Evolutionary conservation across 148 eudicot genomes (phyloP).

Genomic region (Bassia scoparia): DNA sequence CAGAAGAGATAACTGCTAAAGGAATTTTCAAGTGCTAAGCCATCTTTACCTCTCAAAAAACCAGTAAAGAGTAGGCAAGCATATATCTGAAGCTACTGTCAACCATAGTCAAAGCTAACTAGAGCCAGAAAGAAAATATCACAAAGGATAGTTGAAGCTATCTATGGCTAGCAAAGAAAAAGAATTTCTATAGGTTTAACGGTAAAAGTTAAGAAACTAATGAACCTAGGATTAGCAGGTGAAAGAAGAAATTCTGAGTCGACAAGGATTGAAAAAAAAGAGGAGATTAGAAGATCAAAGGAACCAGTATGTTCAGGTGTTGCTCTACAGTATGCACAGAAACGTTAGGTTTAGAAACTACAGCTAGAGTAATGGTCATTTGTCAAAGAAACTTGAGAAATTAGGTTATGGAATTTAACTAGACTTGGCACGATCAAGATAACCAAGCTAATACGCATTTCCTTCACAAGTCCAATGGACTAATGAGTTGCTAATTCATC

Average conservation of each 20-base stretch:
- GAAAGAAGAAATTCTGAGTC: not conserved
- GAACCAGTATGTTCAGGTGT: slow-evolving; percentile 32
- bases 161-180: slow-evolving; percentile 16
- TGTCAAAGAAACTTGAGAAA: slow-evolving; percentile 30
- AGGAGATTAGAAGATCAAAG: slow-evolving; percentile 24
- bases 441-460: slow-evolving; percentile 23
- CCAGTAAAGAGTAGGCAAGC: slow-evolving; percentile 40
- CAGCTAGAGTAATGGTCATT: slow-evolving; percentile 28
- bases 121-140: slow-evolving; percentile 16
- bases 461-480: slow-evolving; percentile 25
- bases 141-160: slow-evolving; percentile 19
- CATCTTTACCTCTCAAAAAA: slow-evolving; percentile 59
- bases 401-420: slow-evolving; percentile 20
- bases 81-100: slow-evolving; percentile 25
- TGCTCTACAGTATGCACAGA: slow-evolving; percentile 36
- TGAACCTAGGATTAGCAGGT: slow-evolving; percentile 4
- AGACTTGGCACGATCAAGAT: slow-evolving; percentile 21
- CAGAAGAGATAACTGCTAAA: slow-evolving; percentile 25
- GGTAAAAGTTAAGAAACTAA: not conserved
- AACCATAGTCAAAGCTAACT: slow-evolving; percentile 31
- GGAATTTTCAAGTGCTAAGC: slow-evolving; percentile 35
- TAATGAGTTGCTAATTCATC: slow-evolving; percentile 24
- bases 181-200: not conserved
- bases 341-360: slow-evolving; percentile 30
- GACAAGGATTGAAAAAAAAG: slow-evolving; percentile 2